Conservation (phyloP, 352 stramenopile genomes). For the Pythium insidiosum region DNA sequence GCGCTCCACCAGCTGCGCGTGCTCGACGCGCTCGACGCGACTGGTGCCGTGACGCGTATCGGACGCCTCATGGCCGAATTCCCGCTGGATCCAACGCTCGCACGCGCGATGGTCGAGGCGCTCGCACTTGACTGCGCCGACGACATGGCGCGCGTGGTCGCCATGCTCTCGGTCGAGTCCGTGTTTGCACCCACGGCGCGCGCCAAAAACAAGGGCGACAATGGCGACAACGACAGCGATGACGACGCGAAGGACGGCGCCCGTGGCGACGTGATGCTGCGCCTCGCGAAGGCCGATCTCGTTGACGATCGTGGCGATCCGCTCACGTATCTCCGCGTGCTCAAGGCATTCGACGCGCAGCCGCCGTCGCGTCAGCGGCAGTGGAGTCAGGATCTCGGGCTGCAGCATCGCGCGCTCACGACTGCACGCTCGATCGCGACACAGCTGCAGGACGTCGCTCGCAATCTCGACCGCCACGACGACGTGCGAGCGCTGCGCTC, state of each 20-base stretch:
- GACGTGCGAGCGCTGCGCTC: slow-evolving; percentile 17
- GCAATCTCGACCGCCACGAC: slow-evolving; percentile 18
- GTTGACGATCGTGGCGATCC: slow-evolving; percentile 50
- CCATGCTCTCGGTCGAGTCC: slow-evolving; percentile 82
- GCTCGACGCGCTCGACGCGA: slow-evolving; percentile 47
- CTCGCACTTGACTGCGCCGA: slow-evolving; percentile 40
- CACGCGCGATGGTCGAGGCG: slow-evolving; percentile 54
- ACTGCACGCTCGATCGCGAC: slow-evolving; percentile 40
- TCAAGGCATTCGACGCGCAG: slow-evolving; percentile 28
- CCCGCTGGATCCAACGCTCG: slow-evolving; percentile 71
- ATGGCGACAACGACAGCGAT: slow-evolving; percentile 11
- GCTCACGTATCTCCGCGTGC: slow-evolving; percentile 37
- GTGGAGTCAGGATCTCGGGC: slow-evolving; percentile 45
- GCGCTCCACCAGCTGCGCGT: slow-evolving; percentile 70
- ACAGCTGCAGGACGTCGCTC: slow-evolving; percentile 60
- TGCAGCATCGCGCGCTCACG: slow-evolving; percentile 43
- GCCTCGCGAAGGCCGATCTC: slow-evolving; percentile 29
- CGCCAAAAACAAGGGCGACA: slow-evolving; percentile 5
- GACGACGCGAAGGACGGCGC: slow-evolving; percentile 2
- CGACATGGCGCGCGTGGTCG: slow-evolving; percentile 63
- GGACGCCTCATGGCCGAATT: slow-evolving; percentile 81
- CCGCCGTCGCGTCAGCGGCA: slow-evolving; percentile 15
- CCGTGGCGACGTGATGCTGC: slow-evolving; percentile 36
- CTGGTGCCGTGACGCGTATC: slow-evolving; percentile 42
- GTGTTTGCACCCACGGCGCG: slow-evolving; percentile 33